phyloP scores from a whole-genome alignment of 2,329 filamentous ascomycete genomes.

The Cercospora berteroae region DNA sequence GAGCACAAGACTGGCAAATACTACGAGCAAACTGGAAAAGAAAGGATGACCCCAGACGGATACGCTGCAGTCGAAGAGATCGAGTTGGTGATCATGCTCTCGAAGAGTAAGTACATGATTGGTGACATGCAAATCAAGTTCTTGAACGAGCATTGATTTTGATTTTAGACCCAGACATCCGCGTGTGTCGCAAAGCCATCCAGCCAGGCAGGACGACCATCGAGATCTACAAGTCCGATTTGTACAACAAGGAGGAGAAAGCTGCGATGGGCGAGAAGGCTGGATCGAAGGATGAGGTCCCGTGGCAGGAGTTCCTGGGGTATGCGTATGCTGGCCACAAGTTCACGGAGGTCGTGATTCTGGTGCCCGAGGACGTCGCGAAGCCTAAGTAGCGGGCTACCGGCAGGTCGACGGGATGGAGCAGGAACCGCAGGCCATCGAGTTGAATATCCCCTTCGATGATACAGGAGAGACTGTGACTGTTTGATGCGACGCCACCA shows the following conservation, averaged over 20 bases:
- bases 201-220: slow-evolving; percentile 9
- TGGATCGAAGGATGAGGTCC: slow-evolving; percentile 11
- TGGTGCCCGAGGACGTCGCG: not conserved
- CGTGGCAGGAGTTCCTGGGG: slow-evolving; percentile 20
- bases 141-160: not conserved
- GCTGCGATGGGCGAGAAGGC: not conserved
- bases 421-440: no score
- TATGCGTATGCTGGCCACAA: slow-evolving; percentile 18
- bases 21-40: not conserved
- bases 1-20: slow-evolving; percentile 22
- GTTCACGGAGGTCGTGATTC: slow-evolving; percentile 16
- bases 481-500: no score
- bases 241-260: slow-evolving; percentile 17
- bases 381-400: not conserved
- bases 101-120: not conserved
- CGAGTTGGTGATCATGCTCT: slow-evolving; percentile 18
- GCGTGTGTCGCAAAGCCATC: slow-evolving; percentile 17
- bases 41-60: slow-evolving; percentile 18
- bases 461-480: no score
- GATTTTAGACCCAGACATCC: slow-evolving; percentile 16
- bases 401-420: not conserved
- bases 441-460: not conserved
- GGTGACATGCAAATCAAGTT: not conserved
- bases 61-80: slow-evolving; percentile 12
- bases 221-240: slow-evolving; percentile 22